These are phyloP conservation scores for Penicillium mononematosum DNA, from an alignment of 495 filamentous ascomycete species.

Conservation along the genomic window DNA sequence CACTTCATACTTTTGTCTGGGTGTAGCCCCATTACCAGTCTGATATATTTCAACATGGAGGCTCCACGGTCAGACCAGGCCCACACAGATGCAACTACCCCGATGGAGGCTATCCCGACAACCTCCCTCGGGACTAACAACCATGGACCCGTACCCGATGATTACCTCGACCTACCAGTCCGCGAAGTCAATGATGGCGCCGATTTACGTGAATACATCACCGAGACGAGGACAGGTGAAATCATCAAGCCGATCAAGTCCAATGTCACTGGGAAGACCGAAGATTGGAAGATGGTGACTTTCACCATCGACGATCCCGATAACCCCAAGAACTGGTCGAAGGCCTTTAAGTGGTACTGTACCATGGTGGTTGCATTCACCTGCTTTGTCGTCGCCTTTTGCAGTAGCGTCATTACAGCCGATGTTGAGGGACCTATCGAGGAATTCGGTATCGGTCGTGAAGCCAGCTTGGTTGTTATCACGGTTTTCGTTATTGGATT, in stretches of 20 bases:
- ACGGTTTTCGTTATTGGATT: constrained; percentile 79
- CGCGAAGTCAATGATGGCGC: constrained; percentile 59
- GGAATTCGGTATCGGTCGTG: constrained; percentile 61
- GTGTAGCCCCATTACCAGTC: constrained; percentile 6
- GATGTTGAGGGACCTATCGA: constrained; percentile 59
- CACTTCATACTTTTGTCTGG: constrained; percentile 6
- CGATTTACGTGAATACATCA: constrained; percentile 62
- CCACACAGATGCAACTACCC: constrained; percentile 21
- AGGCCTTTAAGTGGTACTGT: constrained; percentile 62
- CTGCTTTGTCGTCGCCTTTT: constrained; percentile 67
- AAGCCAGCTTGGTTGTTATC: constrained; percentile 65
- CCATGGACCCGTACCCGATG: constrained; percentile 15
- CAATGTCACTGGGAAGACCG: constrained; percentile 49
- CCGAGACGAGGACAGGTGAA: constrained; percentile 57
- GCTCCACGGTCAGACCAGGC: constrained; percentile 13
- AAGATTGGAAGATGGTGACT: constrained; percentile 69
- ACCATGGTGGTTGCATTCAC: constrained; percentile 57
- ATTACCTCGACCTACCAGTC: constrained; percentile 55
- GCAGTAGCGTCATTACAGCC: constrained; percentile 64
- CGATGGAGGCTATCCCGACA: constrained; percentile 9
- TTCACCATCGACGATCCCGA: constrained; percentile 61
- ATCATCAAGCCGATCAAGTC: constrained; percentile 57
- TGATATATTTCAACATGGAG: constrained; percentile 19
- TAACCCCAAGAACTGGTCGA: constrained; percentile 63
- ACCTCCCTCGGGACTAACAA: constrained; percentile 26